Conservation (phyloP, 1,284 basidiomycete genomes). For the Baeospora myosura region DNA sequence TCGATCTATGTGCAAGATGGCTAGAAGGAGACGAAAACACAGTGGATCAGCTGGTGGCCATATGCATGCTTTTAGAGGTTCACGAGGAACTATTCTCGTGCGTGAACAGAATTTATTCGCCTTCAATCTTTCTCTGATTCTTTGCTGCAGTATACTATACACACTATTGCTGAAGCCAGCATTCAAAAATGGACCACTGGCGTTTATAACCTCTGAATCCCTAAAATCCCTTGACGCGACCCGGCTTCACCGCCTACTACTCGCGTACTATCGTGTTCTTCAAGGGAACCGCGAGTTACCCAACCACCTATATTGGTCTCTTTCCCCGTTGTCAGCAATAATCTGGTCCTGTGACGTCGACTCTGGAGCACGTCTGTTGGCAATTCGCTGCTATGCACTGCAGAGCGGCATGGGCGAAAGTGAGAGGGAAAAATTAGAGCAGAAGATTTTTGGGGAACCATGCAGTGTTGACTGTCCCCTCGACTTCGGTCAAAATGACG, state of each 20-base stretch:
- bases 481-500: conserved; percentile 37
- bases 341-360: conserved; percentile 56
- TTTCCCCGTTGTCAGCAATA: conserved; percentile 49
- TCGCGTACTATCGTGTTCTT: conserved; percentile 77
- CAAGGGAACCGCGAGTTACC: conserved; percentile 67
- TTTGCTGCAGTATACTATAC: conserved; percentile 38
- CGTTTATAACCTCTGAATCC: conserved; percentile 28
- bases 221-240: conserved; percentile 26
- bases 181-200: conserved; percentile 50
- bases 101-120: conserved; percentile 23
- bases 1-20: conserved; percentile 70
- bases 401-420: conserved; percentile 74
- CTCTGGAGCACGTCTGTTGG: conserved; percentile 57
- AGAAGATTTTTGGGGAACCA: conserved; percentile 49
- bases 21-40: conserved; percentile 39
- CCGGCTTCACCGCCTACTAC: conserved; percentile 58
- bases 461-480: conserved; percentile 52
- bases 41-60: conserved; percentile 50
- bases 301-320: conserved; percentile 55
- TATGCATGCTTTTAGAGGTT: conserved; percentile 56
- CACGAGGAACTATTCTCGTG: conserved; percentile 75
- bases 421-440: conserved; percentile 61
- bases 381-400: conserved; percentile 70
- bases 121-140: not conserved
- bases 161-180: conserved; percentile 37